Evolutionary conservation across 225 moss, liverwort and hornwort genomes (phyloP).

Genomic region (Anthoceros angustus): DNA sequence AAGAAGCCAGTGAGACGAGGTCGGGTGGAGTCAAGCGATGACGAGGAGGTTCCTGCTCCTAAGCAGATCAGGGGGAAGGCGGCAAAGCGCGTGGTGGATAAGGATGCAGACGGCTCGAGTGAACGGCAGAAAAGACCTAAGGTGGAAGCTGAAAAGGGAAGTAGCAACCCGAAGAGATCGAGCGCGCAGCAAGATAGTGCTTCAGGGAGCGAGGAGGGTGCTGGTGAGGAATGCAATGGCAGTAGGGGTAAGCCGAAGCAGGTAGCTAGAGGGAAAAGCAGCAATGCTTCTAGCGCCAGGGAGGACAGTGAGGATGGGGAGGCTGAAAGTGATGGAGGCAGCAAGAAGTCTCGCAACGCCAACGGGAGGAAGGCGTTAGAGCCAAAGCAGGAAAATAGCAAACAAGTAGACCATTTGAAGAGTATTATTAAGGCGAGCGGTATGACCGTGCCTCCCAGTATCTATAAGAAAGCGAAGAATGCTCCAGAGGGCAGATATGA

Average conservation of each 20-base stretch:
- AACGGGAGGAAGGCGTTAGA: slow-evolving; percentile 47
- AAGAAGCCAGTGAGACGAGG: slow-evolving; percentile 19
- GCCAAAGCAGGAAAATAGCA: slow-evolving; percentile 47
- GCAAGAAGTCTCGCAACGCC: slow-evolving; percentile 11
- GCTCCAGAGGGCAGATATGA: slow-evolving; percentile 50
- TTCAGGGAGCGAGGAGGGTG: slow-evolving; percentile 6
- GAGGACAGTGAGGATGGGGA: slow-evolving; percentile 13
- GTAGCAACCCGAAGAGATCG: background rate
- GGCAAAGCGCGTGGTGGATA: background rate
- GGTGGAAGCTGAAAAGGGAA: background rate
- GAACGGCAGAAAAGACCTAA: background rate
- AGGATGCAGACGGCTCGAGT: background rate
- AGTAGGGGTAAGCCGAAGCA: slow-evolving; percentile 8
- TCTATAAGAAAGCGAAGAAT: slow-evolving; percentile 76
- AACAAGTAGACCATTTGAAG: slow-evolving; percentile 58
- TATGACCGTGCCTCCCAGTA: slow-evolving; percentile 66
- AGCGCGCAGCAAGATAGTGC: background rate
- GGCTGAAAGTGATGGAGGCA: slow-evolving; percentile 13
- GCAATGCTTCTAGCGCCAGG: slow-evolving; percentile 1
- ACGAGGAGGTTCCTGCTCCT: background rate
- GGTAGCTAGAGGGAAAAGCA: slow-evolving; percentile 7
- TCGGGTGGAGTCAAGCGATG: background rate
- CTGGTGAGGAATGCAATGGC: slow-evolving; percentile 5
- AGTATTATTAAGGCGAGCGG: slow-evolving; percentile 61
- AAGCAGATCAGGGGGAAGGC: background rate